Percentiles rank a stretch among this genome's conserved stretches.
Evolutionary conservation across 352 stramenopile species (phyloP).

Genomic region (Thraustochytrium striatum): DNA sequence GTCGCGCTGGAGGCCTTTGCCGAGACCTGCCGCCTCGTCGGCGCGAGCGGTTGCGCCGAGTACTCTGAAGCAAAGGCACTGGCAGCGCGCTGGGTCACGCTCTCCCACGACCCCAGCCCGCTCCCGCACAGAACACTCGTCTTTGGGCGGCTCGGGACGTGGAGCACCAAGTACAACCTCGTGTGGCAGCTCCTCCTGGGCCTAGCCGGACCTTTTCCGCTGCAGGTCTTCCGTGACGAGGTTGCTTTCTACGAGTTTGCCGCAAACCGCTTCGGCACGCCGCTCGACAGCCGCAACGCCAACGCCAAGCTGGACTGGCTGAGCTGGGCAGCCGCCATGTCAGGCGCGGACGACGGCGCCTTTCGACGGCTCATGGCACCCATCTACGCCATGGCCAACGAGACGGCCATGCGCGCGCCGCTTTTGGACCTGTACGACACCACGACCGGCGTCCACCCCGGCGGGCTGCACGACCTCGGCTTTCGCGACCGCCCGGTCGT

Average conservation of each 20-base stretch:
- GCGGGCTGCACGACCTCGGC: background rate
- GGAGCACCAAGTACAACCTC: constrained; percentile 18
- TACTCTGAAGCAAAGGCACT: background rate
- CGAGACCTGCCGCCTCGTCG: background rate
- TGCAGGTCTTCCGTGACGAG: no score
- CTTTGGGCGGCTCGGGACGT: background rate
- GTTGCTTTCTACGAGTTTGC: background rate
- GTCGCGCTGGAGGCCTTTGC: constrained; percentile 50
- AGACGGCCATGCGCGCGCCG: background rate
- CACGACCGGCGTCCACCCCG: background rate
- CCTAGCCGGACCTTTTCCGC: no score
- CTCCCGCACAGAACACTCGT: background rate
- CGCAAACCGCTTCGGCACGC: constrained; percentile 6
- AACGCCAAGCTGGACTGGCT: constrained; percentile 31
- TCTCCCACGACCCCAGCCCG: background rate
- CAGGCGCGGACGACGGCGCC: background rate
- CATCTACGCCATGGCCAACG: constrained; percentile 3
- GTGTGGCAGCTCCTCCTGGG: constrained; percentile 4
- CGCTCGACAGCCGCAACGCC: background rate
- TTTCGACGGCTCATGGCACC: background rate
- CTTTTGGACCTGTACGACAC: constrained; percentile 25
- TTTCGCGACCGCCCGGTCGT: constrained; percentile 43
- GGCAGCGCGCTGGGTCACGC: background rate
- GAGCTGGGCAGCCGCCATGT: constrained; percentile 14
- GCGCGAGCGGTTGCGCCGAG: background rate